Conservation (phyloP, 73 alveolate genomes). For the Urostyla sp. region DNA sequence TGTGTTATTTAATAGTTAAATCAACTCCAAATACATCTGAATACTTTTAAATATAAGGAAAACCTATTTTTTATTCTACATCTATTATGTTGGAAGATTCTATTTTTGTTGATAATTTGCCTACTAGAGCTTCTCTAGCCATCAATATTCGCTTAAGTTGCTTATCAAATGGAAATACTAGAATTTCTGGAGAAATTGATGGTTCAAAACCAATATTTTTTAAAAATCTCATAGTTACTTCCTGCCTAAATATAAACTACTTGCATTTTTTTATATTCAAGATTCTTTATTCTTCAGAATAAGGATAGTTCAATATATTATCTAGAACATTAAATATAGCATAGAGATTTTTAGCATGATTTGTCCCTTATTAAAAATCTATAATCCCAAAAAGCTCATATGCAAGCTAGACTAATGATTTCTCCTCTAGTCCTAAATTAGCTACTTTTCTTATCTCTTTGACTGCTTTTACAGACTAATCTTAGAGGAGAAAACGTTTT, state of each 20-base stretch:
- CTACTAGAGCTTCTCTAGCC: conserved; percentile 55
- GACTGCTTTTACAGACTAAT: conserved; percentile 7
- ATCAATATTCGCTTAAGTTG: conserved; percentile 21
- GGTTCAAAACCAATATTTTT: conserved; percentile 63
- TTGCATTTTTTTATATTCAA: background rate
- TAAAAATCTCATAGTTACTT: conserved; percentile 18
- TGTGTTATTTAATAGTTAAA: conserved; percentile 25
- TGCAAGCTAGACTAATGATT: conserved; percentile 9
- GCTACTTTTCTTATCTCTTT: conserved; percentile 13
- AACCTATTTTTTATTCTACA: conserved; percentile 52
- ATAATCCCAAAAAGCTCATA: conserved; percentile 30
- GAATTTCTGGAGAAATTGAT: conserved; percentile 43
- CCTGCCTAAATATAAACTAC: conserved; percentile 5
- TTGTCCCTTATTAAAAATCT: background rate
- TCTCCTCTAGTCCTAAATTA: conserved; percentile 4
- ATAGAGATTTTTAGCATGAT: conserved; percentile 16
- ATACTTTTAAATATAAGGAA: conserved; percentile 61
- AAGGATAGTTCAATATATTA: conserved; percentile 38
- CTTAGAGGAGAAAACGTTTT: conserved; percentile 8
- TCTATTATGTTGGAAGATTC: conserved; percentile 24
- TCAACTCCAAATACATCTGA: conserved; percentile 59
- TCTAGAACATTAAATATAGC: conserved; percentile 12
- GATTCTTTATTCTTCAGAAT: conserved; percentile 41
- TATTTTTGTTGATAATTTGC: conserved; percentile 23
- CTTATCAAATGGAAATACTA: conserved; percentile 59